Conservation (phyloP, 2,329 filamentous ascomycete genomes). For the Aaosphaeria pasadenensis region DNA sequence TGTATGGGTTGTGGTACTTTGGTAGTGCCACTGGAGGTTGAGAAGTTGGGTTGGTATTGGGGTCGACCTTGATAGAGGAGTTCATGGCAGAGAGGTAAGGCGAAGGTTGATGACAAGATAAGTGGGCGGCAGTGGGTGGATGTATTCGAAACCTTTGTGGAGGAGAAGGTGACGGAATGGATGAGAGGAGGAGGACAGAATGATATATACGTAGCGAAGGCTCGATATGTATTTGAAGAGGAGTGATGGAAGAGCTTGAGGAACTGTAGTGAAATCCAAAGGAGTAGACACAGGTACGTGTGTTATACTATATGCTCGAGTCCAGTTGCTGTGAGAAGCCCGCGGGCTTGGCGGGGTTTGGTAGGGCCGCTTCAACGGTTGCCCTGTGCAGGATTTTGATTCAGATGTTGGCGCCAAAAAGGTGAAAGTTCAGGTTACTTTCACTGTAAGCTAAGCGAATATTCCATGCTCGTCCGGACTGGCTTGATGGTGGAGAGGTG, state of each 20-base stretch:
- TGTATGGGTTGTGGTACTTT: conserved; percentile 23
- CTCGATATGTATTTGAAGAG: conserved; percentile 4
- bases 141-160: not conserved
- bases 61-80: conserved; percentile 9
- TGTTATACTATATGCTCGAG: conserved; percentile 21
- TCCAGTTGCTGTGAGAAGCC: conserved; percentile 6
- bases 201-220: conserved; percentile 11
- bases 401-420: conserved; percentile 15
- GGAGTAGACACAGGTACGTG: conserved; percentile 17
- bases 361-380: conserved; percentile 16
- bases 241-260: conserved; percentile 12
- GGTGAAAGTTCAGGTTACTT: conserved; percentile 13
- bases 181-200: conserved; percentile 1
- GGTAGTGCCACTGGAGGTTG: conserved; percentile 7
- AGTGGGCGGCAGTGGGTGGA: conserved; percentile 1
- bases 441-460: conserved; percentile 11
- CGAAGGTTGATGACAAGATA: conserved; percentile 3
- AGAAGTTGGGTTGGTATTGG: conserved; percentile 9
- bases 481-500: conserved; percentile 2
- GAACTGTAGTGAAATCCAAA: conserved; percentile 11
- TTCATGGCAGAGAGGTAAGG: conserved; percentile 13
- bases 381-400: conserved; percentile 23
- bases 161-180: not conserved
- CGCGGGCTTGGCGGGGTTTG: conserved; percentile 13
- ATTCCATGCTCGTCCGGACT: conserved; percentile 16